Base-by-base conservation (phyloP, 495 filamentous ascomycete species). In the Aspergillus avenaceus region DNA sequence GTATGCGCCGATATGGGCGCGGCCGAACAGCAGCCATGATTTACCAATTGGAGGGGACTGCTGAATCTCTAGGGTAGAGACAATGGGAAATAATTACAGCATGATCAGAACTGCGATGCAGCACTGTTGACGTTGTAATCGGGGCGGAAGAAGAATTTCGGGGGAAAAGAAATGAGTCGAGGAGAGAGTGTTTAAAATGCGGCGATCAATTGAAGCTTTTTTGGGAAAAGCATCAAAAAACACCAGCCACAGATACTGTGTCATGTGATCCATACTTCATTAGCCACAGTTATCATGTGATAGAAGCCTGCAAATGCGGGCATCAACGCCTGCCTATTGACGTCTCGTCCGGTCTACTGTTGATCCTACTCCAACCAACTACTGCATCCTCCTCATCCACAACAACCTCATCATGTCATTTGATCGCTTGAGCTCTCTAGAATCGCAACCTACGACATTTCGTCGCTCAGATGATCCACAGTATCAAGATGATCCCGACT, bases 401-500 rank as follows among this genome's bases (percentile, higher is more conserved):
- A 50, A 29, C 31, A 13, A 18, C n/a, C n/a, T 28, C 60, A 69
- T 49, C 55, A 97, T 97, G 92, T 96, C 92, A 32, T 97, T 95
- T 71, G 85, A 95, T 67, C 88, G 87, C 49, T 78, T 92, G 56
- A 84, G 83, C 55, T 84, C 82, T 45, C 76, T 96, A 49, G 92
- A 97, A 74, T 80, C 91, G 49, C 87, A 91, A 73, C 83, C 85
- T 40, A 85, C 84, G 11, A 80, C 79, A 42, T 72, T 74, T 53
- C 82, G 84, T 45, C 77, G 82, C 41, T 67, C 74, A 18, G 84
- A 90, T 56, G 96, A 95, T 67, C 75, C 85, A 53, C 68, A 81
- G 41, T 87, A 85, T 61, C 73, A 72, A 55, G 93, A 99, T 72
- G 91, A 96, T 63, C 95, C 95, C 37, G 91, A 93, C 56, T 99